phyloP scores from a whole-genome alignment of 495 filamentous ascomycete species.

The Aspergillus sparsus region DNA sequence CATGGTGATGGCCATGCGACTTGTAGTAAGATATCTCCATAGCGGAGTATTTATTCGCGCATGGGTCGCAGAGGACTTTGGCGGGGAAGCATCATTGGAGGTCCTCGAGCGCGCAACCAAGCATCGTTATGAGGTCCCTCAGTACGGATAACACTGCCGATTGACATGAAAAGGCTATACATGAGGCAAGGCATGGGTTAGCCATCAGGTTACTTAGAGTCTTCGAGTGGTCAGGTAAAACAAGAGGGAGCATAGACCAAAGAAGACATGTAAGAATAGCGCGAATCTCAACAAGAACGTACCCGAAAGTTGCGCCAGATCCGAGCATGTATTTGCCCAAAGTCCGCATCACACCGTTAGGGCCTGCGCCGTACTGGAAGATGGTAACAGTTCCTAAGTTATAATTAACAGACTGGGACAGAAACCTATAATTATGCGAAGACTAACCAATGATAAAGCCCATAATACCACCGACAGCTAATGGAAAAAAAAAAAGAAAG shows the following conservation, averaged over 20 bases:
- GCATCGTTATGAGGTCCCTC: slow-evolving; percentile 60
- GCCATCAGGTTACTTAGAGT: slow-evolving; percentile 12
- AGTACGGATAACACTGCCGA: slow-evolving; percentile 91
- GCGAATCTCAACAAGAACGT: slow-evolving; percentile 28
- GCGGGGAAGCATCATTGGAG: slow-evolving; percentile 52
- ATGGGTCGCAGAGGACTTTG: slow-evolving; percentile 38
- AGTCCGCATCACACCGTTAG: slow-evolving; percentile 89
- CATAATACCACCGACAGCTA: slow-evolving; percentile 92
- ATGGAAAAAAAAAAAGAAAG: slow-evolving; percentile 13
- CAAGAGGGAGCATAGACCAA: not conserved
- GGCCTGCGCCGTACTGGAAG: slow-evolving; percentile 87
- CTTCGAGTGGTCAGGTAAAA: not conserved
- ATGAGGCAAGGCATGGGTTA: slow-evolving; percentile 2
- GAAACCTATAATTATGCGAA: not conserved
- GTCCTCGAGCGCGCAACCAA: slow-evolving; percentile 49
- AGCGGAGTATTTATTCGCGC: slow-evolving; percentile 34
- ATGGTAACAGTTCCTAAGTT: slow-evolving; percentile 82
- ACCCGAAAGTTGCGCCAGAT: slow-evolving; percentile 98
- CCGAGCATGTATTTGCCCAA: slow-evolving; percentile 96
- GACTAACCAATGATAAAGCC: slow-evolving; percentile 91
- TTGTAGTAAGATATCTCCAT: not conserved
- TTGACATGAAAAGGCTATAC: slow-evolving; percentile 95
- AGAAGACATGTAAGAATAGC: slow-evolving; percentile 5
- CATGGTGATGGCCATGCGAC: slow-evolving; percentile 3
- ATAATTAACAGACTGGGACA: slow-evolving; percentile 16